Evolutionary conservation across 192 early-diverging fungal genomes (phyloP).

Genomic region (Rhizoclosmatium sp.): DNA sequence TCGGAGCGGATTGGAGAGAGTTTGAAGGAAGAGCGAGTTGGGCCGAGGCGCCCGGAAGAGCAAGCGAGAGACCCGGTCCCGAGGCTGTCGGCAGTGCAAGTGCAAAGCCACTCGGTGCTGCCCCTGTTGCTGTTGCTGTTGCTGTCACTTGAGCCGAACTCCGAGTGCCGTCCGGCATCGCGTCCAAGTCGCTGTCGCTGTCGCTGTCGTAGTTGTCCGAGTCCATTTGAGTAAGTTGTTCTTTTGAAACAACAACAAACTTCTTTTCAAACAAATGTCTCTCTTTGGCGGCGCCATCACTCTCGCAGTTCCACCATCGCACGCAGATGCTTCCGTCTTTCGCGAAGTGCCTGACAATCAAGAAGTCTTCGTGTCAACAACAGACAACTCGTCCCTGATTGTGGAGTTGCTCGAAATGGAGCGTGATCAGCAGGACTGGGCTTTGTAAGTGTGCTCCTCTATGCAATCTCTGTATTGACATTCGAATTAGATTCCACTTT

Average conservation of each 20-base stretch:
- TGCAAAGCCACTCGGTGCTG: slow-evolving; percentile 1
- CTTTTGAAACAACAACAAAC: neutral
- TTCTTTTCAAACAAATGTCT: slow-evolving; percentile 7
- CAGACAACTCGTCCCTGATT: slow-evolving; percentile 77
- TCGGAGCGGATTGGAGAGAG: neutral
- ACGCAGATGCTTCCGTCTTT: slow-evolving; percentile 70
- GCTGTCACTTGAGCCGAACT: neutral
- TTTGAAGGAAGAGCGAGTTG: slow-evolving; percentile 6
- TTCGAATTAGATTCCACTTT: slow-evolving; percentile 73
- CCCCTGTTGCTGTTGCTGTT: neutral
- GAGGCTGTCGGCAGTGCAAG: neutral
- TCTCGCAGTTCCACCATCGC: slow-evolving; percentile 62
- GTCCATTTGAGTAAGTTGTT: slow-evolving; percentile 18
- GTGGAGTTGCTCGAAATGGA: slow-evolving; percentile 85
- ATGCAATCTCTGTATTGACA: neutral
- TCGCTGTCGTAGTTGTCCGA: slow-evolving; percentile 22
- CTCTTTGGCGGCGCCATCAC: slow-evolving; percentile 79
- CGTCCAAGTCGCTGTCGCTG: neutral
- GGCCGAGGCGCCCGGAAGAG: slow-evolving; percentile 9
- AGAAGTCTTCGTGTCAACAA: slow-evolving; percentile 83
- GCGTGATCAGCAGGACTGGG: slow-evolving; percentile 53
- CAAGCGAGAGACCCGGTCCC: neutral
- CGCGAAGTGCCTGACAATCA: slow-evolving; percentile 90
- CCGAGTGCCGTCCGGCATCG: neutral
- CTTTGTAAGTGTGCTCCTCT: slow-evolving; percentile 13